These are phyloP conservation scores for Whalleya microplaca DNA, from an alignment of 2,329 filamentous ascomycete genomes.

Conservation along the genomic window DNA sequence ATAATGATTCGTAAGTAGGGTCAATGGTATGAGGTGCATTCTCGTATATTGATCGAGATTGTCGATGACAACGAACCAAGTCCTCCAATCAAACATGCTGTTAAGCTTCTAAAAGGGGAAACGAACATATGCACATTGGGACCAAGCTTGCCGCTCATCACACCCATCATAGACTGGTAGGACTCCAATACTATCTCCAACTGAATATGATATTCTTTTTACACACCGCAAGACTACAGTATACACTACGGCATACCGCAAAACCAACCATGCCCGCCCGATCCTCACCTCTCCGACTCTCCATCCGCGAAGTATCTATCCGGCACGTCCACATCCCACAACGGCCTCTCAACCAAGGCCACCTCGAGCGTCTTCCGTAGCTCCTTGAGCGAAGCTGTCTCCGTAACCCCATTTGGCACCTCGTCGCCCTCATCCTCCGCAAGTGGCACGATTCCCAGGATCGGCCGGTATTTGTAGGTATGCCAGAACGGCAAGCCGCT, in stretches of 20 bases:
- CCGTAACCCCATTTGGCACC: constrained; percentile 22
- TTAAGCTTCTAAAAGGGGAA: too few species aligned
- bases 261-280: too few species aligned
- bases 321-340: constrained; percentile 79
- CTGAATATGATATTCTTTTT: not conserved
- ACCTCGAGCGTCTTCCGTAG: constrained; percentile 66
- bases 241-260: not conserved
- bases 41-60: too few species aligned
- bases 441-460: constrained; percentile 70
- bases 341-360: constrained; percentile 83
- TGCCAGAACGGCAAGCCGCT: constrained; percentile 63
- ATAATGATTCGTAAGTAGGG: too few species aligned
- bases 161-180: not conserved
- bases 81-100: too few species aligned
- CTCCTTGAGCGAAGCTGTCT: constrained; percentile 9
- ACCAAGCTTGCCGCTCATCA: too few species aligned
- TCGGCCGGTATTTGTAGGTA: constrained; percentile 93
- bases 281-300: constrained; percentile 50
- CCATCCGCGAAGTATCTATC: constrained; percentile 68
- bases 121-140: too few species aligned
- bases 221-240: not conserved
- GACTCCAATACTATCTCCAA: not conserved
- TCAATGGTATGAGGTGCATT: too few species aligned
- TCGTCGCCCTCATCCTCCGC: constrained; percentile 40
- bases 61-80: too few species aligned